A percentile compares a stretch with the other conserved stretches of the same genome.
Conservation (phyloP, 768 basidiomycete species). For the Phaffia tasmanica region DNA sequence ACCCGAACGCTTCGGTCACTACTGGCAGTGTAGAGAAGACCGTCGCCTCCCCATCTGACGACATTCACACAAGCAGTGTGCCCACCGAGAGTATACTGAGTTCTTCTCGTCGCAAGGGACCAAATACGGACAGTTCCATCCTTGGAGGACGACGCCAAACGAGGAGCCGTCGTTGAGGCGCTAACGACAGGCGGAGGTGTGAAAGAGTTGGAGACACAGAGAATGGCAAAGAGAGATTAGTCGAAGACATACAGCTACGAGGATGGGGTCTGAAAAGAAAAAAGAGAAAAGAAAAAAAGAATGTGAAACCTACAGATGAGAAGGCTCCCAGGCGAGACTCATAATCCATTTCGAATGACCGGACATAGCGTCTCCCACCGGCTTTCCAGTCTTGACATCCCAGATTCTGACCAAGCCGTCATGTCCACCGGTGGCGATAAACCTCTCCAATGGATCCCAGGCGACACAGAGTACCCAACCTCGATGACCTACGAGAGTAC, state of each 20-base stretch:
- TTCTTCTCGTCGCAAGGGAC: conserved; percentile 58
- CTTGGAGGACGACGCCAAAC: conserved; percentile 89
- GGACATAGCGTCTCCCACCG: conserved; percentile 74
- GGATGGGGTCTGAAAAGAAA: conserved; percentile 17
- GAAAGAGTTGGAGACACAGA: neutral
- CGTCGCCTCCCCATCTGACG: conserved; percentile 90
- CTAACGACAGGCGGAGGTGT: neutral
- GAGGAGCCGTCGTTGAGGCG: conserved; percentile 45
- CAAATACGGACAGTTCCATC: conserved; percentile 94
- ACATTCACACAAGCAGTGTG: conserved; percentile 91
- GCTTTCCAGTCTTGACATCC: conserved; percentile 85
- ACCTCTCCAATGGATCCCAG: conserved; percentile 88
- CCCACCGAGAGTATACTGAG: conserved; percentile 78
- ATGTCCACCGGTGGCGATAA: conserved; percentile 83
- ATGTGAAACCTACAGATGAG: conserved; percentile 60
- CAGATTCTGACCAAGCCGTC: conserved; percentile 86
- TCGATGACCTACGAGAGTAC: conserved; percentile 73
- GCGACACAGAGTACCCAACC: conserved; percentile 97
- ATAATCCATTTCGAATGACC: conserved; percentile 97
- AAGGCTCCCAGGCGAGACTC: conserved; percentile 88
- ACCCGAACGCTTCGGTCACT: conserved; percentile 88
- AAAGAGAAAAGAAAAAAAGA: conserved; percentile 1
- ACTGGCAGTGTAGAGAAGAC: conserved; percentile 83
- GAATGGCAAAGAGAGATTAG: conserved; percentile 48
- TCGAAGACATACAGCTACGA: conserved; percentile 34